A percentile compares a stretch with the other conserved stretches of the same genome.
phyloP scores from a whole-genome alignment of 2,329 filamentous ascomycete genomes.

The Alternaria burnsii region DNA sequence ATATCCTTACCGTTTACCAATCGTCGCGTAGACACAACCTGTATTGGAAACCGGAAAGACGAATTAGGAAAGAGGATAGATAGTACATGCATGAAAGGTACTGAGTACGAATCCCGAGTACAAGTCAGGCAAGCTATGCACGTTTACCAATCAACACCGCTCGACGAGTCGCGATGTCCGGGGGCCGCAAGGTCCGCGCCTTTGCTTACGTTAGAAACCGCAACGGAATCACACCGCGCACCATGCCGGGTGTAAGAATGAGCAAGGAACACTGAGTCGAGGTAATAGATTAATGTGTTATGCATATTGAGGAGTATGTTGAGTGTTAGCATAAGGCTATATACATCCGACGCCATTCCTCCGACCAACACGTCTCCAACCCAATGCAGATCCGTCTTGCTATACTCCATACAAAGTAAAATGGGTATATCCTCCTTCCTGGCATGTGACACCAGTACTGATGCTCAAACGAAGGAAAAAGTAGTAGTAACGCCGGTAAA shows the following conservation, averaged over 20 bases:
- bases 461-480: not conserved
- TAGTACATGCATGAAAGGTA: not conserved
- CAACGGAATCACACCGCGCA: not conserved
- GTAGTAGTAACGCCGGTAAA: not conserved
- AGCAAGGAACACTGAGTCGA: not conserved
- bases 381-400: not conserved
- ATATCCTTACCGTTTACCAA: not conserved
- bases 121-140: not conserved
- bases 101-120: not conserved
- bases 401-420: conserved; percentile 14
- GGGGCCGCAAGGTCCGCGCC: not conserved
- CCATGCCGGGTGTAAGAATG: fast-evolving
- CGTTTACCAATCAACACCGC: not conserved
- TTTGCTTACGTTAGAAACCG: not conserved
- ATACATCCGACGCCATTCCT: not conserved
- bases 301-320: not conserved
- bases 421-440: conserved; percentile 10
- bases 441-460: conserved; percentile 1
- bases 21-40: not conserved
- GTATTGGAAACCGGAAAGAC: not conserved
- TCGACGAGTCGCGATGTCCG: not conserved
- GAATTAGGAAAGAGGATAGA: not conserved
- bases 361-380: not conserved
- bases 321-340: not conserved
- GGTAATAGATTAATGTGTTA: not conserved